These are phyloP conservation scores for Suillus subaureus DNA, from an alignment of 768 basidiomycete genomes.

Conservation along the genomic window DNA sequence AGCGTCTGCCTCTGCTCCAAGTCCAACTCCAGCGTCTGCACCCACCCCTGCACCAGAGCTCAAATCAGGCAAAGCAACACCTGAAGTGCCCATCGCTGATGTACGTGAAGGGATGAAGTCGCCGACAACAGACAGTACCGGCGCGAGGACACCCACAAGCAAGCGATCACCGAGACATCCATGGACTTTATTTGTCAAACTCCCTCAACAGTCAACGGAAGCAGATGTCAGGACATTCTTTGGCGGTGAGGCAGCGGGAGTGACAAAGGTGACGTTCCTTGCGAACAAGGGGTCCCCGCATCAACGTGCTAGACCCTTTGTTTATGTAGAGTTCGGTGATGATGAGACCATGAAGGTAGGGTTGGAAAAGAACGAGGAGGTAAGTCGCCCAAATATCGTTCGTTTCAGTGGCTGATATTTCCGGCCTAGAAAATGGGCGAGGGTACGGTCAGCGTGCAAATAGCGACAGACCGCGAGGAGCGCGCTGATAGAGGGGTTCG, in stretches of 20 bases:
- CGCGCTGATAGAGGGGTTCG: slow-evolving; percentile 39
- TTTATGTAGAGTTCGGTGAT: slow-evolving; percentile 89
- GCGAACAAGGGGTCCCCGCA: slow-evolving; percentile 35
- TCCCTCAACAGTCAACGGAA: slow-evolving; percentile 57
- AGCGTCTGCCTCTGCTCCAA: not conserved
- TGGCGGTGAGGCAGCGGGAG: slow-evolving; percentile 66
- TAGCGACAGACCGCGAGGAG: slow-evolving; percentile 61
- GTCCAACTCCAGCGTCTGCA: not conserved
- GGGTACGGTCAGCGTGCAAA: slow-evolving; percentile 62
- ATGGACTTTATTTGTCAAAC: slow-evolving; percentile 85
- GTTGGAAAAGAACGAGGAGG: slow-evolving; percentile 73
- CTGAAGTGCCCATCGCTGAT: slow-evolving; percentile 32
- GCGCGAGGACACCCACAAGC: slow-evolving; percentile 72
- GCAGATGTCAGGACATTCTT: slow-evolving; percentile 76
- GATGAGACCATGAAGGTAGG: slow-evolving; percentile 85
- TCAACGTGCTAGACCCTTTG: slow-evolving; percentile 56
- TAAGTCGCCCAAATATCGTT: slow-evolving; percentile 34
- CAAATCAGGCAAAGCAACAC: slow-evolving; percentile 45
- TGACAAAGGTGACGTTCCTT: slow-evolving; percentile 61
- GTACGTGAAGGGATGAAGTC: slow-evolving; percentile 48
- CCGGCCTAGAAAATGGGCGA: slow-evolving; percentile 68
- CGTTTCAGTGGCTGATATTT: slow-evolving; percentile 14
- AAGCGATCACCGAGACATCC: slow-evolving; percentile 68
- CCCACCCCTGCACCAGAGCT: slow-evolving; percentile 14
- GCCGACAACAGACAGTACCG: slow-evolving; percentile 59